These are phyloP conservation scores for Puccinia horiana DNA, from an alignment of 1,284 basidiomycete genomes.

Conservation along the genomic window DNA sequence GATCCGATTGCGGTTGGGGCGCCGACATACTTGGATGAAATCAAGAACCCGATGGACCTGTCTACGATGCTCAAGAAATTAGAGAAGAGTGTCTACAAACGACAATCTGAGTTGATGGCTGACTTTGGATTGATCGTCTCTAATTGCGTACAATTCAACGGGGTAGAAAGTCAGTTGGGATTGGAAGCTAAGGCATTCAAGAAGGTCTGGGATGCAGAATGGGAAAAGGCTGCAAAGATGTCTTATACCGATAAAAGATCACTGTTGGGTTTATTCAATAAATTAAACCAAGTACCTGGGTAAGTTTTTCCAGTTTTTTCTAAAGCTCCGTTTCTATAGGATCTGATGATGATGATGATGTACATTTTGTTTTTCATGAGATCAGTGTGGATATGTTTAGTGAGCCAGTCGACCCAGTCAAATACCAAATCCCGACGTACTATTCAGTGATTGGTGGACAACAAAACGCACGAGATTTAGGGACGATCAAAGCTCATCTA, in stretches of 20 bases:
- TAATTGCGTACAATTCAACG: slow-evolving; percentile 81
- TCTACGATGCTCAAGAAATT: slow-evolving; percentile 78
- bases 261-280: slow-evolving; percentile 27
- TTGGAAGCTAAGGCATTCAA: slow-evolving; percentile 74
- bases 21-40: slow-evolving; percentile 84
- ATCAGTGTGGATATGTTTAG: slow-evolving; percentile 25
- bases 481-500: slow-evolving; percentile 77
- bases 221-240: slow-evolving; percentile 72
- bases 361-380: not conserved
- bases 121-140: slow-evolving; percentile 82
- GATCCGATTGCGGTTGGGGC: slow-evolving; percentile 67
- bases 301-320: slow-evolving; percentile 21
- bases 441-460: slow-evolving; percentile 72
- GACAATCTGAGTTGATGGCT: slow-evolving; percentile 76
- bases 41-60: slow-evolving; percentile 90
- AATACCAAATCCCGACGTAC: slow-evolving; percentile 77
- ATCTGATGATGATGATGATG: slow-evolving; percentile 57
- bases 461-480: slow-evolving; percentile 83
- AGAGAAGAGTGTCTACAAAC: slow-evolving; percentile 67
- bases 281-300: slow-evolving; percentile 56
- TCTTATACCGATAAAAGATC: slow-evolving; percentile 44
- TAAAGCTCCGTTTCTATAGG: slow-evolving; percentile 40
- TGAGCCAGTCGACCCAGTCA: slow-evolving; percentile 65
- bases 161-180: slow-evolving; percentile 73
- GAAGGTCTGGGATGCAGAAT: slow-evolving; percentile 76